A percentile compares a stretch with the other conserved stretches of the same genome.
Evolutionary conservation across 371 early-diverging fungal species (phyloP).

Genomic region (Pancytospora philotis): DNA sequence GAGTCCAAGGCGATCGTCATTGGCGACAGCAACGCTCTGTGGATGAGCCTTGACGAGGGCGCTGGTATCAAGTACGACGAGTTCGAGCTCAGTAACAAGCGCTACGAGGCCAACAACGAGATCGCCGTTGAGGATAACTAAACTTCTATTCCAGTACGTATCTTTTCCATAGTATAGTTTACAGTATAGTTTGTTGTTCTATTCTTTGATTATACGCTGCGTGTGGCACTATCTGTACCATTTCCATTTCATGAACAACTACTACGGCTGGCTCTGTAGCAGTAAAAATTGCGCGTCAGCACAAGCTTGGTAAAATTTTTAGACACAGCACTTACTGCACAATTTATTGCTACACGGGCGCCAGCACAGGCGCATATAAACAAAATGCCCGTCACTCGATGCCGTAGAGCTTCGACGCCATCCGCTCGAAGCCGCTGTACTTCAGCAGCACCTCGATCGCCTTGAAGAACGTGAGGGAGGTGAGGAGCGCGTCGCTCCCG

Average conservation of each 20-base stretch:
- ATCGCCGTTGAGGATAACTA: conserved; percentile 17
- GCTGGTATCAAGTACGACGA: conserved; percentile 53
- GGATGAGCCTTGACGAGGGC: conserved; percentile 58
- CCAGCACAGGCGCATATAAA: too few species aligned
- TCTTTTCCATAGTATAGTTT: background rate
- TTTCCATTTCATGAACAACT: too few species aligned
- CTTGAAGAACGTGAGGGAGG: conserved; percentile 84
- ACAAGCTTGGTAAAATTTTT: too few species aligned
- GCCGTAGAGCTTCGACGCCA: conserved; percentile 50
- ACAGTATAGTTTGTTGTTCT: background rate
- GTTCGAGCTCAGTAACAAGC: conserved; percentile 53
- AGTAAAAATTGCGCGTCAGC: too few species aligned
- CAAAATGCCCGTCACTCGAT: conserved; percentile 49
- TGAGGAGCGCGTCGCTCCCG: conserved; percentile 89
- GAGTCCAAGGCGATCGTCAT: conserved; percentile 79
- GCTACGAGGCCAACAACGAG: conserved; percentile 31
- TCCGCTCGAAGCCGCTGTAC: conserved; percentile 59
- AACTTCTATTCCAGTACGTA: background rate
- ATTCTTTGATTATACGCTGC: too few species aligned
- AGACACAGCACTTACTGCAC: too few species aligned
- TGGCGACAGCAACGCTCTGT: conserved; percentile 64
- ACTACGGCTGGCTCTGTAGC: too few species aligned
- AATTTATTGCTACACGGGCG: too few species aligned
- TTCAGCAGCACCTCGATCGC: conserved; percentile 85
- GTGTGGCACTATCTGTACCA: too few species aligned